These are phyloP conservation scores for Maudiozyma serrabonitensis DNA, from an alignment of 805 yeast genomes.

Conservation along the genomic window DNA sequence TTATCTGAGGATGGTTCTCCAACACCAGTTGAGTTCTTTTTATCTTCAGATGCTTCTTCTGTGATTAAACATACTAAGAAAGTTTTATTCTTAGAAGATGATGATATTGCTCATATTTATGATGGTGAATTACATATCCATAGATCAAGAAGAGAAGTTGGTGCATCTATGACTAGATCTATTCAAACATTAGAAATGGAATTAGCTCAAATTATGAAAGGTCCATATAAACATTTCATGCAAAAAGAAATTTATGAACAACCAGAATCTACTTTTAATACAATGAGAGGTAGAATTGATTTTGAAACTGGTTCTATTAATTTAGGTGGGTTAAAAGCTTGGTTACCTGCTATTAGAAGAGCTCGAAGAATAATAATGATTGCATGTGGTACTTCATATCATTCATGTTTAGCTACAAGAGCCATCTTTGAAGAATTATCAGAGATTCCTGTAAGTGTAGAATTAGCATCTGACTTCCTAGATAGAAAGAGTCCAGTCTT, in stretches of 20 bases:
- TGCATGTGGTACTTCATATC: slow-evolving; percentile 99
- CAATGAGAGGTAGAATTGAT: slow-evolving; percentile 98
- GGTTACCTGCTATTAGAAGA: slow-evolving; percentile 81
- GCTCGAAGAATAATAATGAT: slow-evolving; percentile 95
- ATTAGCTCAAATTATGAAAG: slow-evolving; percentile 96
- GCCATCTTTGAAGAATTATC: slow-evolving; percentile 93
- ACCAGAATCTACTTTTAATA: slow-evolving; percentile 95
- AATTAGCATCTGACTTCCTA: slow-evolving; percentile 87
- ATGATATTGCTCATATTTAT: slow-evolving; percentile 95
- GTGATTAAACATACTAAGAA: slow-evolving; percentile 95
- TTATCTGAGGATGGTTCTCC: slow-evolving; percentile 88
- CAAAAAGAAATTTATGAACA: slow-evolving; percentile 98
- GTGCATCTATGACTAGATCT: slow-evolving; percentile 87
- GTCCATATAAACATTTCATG: slow-evolving; percentile 93
- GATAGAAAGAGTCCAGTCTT: slow-evolving; percentile 95
- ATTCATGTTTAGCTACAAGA: slow-evolving; percentile 95
- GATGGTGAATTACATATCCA: slow-evolving; percentile 98
- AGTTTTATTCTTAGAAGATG: slow-evolving; percentile 92
- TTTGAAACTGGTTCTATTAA: slow-evolving; percentile 68
- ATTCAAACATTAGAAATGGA: slow-evolving; percentile 96
- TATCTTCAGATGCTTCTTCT: slow-evolving; percentile 95
- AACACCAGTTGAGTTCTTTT: slow-evolving; percentile 88
- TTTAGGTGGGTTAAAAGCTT: slow-evolving; percentile 82
- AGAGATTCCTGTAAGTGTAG: slow-evolving; percentile 88
- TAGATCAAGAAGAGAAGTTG: slow-evolving; percentile 81